Percentiles rank a stretch among this genome's conserved stretches.
Conservation (phyloP, 2,329 filamentous ascomycete genomes). For the Diplocarpon mali region DNA sequence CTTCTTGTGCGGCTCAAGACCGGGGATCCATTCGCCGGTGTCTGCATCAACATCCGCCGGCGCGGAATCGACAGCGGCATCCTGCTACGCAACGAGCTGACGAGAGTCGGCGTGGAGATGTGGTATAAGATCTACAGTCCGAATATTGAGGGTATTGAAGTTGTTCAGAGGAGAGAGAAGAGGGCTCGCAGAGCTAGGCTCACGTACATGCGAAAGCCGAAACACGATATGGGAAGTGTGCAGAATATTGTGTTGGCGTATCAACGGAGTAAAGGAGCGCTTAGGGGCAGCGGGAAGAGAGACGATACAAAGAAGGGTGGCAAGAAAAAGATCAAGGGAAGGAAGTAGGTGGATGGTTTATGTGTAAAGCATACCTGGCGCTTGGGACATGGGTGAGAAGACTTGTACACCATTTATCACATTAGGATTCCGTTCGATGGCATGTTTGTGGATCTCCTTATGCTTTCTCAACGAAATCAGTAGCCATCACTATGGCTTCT, state of each 20-base stretch:
- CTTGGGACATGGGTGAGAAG: slow-evolving; percentile 1
- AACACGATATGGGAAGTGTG: slow-evolving; percentile 79
- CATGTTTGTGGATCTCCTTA: no score
- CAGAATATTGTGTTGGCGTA: slow-evolving; percentile 67
- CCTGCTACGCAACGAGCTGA: slow-evolving; percentile 74
- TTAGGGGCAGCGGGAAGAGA: slow-evolving; percentile 24
- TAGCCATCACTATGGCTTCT: no score
- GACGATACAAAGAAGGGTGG: slow-evolving; percentile 18
- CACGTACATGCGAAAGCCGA: slow-evolving; percentile 81
- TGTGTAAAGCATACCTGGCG: slow-evolving; percentile 13
- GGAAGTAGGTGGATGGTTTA: slow-evolving; percentile 12
- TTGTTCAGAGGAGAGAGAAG: slow-evolving; percentile 79
- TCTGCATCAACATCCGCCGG: slow-evolving; percentile 76
- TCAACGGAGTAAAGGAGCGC: slow-evolving; percentile 39
- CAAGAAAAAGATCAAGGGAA: slow-evolving; percentile 23
- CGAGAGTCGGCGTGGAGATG: slow-evolving; percentile 86
- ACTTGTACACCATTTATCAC: slow-evolving; percentile 3
- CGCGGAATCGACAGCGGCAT: slow-evolving; percentile 85
- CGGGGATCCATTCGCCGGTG: slow-evolving; percentile 82
- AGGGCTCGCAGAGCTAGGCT: slow-evolving; percentile 76
- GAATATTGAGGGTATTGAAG: slow-evolving; percentile 80
- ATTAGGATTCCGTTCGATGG: background rate
- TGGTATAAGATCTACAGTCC: slow-evolving; percentile 94
- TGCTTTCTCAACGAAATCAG: no score
- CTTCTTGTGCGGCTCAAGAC: slow-evolving; percentile 78